A percentile compares a stretch with the other conserved stretches of the same genome.
phyloP scores from a whole-genome alignment of 768 basidiomycete genomes.

The Russula vinacea region DNA sequence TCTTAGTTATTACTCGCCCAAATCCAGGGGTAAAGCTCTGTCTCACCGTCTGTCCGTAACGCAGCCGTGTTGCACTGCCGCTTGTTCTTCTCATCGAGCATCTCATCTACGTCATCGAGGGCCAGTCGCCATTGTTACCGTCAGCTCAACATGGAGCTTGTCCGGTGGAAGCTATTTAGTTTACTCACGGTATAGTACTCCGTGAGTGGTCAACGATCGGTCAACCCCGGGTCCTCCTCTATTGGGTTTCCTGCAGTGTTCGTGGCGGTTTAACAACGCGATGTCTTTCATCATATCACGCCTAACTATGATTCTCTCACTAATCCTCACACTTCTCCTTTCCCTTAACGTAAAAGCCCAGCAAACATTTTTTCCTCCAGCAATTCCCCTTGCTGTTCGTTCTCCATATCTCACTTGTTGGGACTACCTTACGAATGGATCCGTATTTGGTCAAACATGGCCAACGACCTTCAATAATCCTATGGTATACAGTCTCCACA shows the following conservation, averaged over 20 bases:
- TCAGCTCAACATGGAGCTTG: too few relatives aligned
- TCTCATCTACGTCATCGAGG: too few relatives aligned
- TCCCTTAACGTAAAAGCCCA: slow-evolving; percentile 2
- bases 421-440: slow-evolving; percentile 16
- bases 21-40: too few relatives aligned
- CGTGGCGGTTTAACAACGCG: too few relatives aligned
- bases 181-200: not conserved
- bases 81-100: too few relatives aligned
- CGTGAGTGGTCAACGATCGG: slow-evolving; percentile 1
- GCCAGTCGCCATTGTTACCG: too few relatives aligned
- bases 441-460: slow-evolving; percentile 23
- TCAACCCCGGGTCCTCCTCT: not conserved
- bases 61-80: too few relatives aligned
- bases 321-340: slow-evolving; percentile 1
- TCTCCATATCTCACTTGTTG: slow-evolving; percentile 34
- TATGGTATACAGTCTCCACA: not conserved
- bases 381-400: slow-evolving; percentile 33
- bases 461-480: slow-evolving; percentile 22
- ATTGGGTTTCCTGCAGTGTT: not conserved
- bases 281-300: not conserved
- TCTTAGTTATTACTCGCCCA: too few relatives aligned
- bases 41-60: too few relatives aligned
- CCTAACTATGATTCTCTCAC: not conserved
- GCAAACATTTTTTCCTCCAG: slow-evolving; percentile 29
- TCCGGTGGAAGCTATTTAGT: too few relatives aligned